A percentile compares a stretch with the other conserved stretches of the same genome.
Evolutionary conservation across 306 rosid genomes (phyloP).

Genomic region (Hippophae tibetana): DNA sequence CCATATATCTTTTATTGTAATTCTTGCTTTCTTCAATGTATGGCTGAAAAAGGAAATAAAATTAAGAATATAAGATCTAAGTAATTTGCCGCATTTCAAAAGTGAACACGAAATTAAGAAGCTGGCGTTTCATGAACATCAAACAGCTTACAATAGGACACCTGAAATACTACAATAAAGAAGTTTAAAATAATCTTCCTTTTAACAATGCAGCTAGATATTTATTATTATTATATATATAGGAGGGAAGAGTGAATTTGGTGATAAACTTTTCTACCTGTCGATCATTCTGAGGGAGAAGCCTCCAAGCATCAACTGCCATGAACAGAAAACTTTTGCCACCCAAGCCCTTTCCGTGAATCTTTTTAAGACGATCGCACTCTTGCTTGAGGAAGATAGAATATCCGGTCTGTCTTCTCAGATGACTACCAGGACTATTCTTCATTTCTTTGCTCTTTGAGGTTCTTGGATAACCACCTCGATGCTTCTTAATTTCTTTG

Average conservation of each 20-base stretch:
- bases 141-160: too few species aligned
- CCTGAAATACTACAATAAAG: too few species aligned
- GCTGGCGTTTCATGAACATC: too few species aligned
- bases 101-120: too few species aligned
- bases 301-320: conserved; percentile 22
- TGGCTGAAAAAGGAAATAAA: conserved; percentile 11
- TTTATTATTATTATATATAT: too few species aligned
- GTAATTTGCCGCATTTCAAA: too few species aligned
- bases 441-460: conserved; percentile 1
- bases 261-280: conserved; percentile 5
- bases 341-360: neutral
- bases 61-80: neutral
- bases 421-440: conserved; percentile 5
- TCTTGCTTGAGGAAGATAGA: conserved; percentile 25
- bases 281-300: conserved; percentile 16
- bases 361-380: conserved; percentile 16
- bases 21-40: conserved; percentile 25
- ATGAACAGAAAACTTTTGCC: conserved; percentile 12
- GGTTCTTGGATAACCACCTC: too few species aligned
- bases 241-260: too few species aligned
- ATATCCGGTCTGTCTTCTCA: conserved; percentile 15
- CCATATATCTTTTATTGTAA: conserved; percentile 11
- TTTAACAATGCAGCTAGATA: too few species aligned
- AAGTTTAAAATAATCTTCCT: too few species aligned
- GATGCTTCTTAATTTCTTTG: too few species aligned